These are phyloP conservation scores for Cytospora chrysosperma DNA, from an alignment of 2,329 filamentous ascomycete species.

Conservation along the genomic window DNA sequence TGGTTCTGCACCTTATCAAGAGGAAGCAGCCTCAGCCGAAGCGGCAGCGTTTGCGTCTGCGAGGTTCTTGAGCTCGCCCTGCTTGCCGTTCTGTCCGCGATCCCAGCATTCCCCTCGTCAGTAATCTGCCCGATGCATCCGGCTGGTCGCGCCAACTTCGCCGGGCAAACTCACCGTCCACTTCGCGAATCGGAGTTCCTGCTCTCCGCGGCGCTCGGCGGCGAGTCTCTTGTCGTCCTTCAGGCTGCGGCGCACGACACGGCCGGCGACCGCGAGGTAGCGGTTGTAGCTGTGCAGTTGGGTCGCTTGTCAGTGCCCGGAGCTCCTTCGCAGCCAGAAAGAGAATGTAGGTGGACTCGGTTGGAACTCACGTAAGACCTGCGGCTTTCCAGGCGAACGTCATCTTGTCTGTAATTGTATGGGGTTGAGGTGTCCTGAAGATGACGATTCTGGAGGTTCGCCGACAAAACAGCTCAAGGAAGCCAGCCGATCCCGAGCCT, in stretches of 20 bases:
- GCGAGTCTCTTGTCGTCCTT: slow-evolving; percentile 89
- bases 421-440: slow-evolving; percentile 24
- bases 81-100: slow-evolving; percentile 82
- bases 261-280: slow-evolving; percentile 93
- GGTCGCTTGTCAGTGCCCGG: slow-evolving; percentile 16
- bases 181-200: slow-evolving; percentile 87
- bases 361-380: slow-evolving; percentile 79
- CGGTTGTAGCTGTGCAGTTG: slow-evolving; percentile 84
- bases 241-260: slow-evolving; percentile 91
- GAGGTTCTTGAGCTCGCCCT: slow-evolving; percentile 79
- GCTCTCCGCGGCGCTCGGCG: slow-evolving; percentile 87
- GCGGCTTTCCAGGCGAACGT: slow-evolving; percentile 97
- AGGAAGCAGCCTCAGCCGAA: slow-evolving; percentile 33
- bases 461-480: slow-evolving; percentile 23
- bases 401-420: slow-evolving; percentile 65
- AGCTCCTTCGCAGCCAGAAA: neutral
- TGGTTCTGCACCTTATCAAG: slow-evolving; percentile 23
- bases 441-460: slow-evolving; percentile 8
- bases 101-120: slow-evolving; percentile 31
- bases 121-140: slow-evolving; percentile 10
- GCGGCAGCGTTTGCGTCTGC: slow-evolving; percentile 52
- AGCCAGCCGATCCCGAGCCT: slow-evolving; percentile 14
- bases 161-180: slow-evolving; percentile 75
- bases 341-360: slow-evolving; percentile 25
- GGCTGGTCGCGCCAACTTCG: neutral